phyloP scores from a whole-genome alignment of 2,329 filamentous ascomycete genomes.

The Clonostachys chloroleuca region DNA sequence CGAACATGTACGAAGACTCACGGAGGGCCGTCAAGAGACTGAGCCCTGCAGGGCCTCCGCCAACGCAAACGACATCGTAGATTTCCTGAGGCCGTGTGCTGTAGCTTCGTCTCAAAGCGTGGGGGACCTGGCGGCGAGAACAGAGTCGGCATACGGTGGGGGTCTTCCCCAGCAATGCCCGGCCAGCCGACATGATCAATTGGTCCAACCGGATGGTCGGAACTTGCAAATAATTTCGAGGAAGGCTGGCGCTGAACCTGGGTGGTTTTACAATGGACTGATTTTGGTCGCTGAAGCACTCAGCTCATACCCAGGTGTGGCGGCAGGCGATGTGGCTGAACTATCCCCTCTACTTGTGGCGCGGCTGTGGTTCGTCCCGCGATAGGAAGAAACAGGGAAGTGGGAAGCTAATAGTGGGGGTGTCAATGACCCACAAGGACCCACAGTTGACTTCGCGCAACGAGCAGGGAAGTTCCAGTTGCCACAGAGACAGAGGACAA shows the following conservation, averaged over 20 bases:
- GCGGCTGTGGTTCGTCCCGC: too few relatives aligned
- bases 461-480: conserved; percentile 1
- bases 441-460: too few relatives aligned
- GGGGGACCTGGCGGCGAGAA: conserved; percentile 24
- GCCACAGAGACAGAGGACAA: conserved; percentile 7
- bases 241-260: too few relatives aligned
- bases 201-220: too few relatives aligned
- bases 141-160: conserved; percentile 42
- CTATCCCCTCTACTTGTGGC: conserved; percentile 1
- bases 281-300: too few relatives aligned
- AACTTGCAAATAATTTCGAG: too few relatives aligned
- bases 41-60: conserved; percentile 83
- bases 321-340: conserved; percentile 5
- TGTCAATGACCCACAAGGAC: too few relatives aligned
- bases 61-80: conserved; percentile 90
- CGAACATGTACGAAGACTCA: conserved; percentile 26
- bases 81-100: conserved; percentile 57
- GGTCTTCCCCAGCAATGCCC: conserved; percentile 12
- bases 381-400: too few relatives aligned
- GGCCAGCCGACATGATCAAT: not conserved
- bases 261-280: too few relatives aligned
- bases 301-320: too few relatives aligned
- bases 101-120: conserved; percentile 31
- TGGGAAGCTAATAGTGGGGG: too few relatives aligned
- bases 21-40: conserved; percentile 75